These are phyloP conservation scores for Immersiporthe knoxdaviesiana DNA, from an alignment of 2,329 filamentous ascomycete genomes.

Conservation along the genomic window DNA sequence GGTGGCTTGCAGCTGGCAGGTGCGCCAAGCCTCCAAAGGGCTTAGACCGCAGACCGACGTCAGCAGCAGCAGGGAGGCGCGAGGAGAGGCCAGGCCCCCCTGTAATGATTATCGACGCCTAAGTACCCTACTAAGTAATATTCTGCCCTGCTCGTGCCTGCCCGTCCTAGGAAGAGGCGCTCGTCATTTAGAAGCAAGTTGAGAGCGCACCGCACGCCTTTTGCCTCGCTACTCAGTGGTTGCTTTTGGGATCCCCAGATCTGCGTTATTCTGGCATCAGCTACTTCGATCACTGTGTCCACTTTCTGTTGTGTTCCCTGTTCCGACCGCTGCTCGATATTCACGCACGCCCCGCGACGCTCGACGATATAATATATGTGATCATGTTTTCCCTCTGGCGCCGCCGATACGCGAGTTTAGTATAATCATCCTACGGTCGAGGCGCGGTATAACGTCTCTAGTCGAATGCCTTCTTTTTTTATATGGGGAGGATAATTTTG, in stretches of 20 bases:
- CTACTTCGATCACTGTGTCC: background rate
- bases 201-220: background rate
- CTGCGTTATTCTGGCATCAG: background rate
- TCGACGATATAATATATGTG: background rate
- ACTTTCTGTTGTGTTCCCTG: too few relatives aligned
- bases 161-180: too few relatives aligned
- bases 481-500: background rate
- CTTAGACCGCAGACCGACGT: background rate
- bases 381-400: conserved; percentile 8
- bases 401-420: background rate
- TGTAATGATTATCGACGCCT: background rate
- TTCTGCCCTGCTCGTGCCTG: too few relatives aligned
- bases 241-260: background rate
- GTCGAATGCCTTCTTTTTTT: background rate
- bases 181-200: background rate
- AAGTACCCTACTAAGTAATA: too few relatives aligned
- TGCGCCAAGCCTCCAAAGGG: background rate
- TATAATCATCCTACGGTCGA: background rate
- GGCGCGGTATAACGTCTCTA: background rate
- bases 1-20: background rate
- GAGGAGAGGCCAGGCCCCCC: background rate
- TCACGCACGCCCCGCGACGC: background rate
- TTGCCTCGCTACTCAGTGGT: background rate
- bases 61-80: background rate
- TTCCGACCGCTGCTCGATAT: background rate